Conservation (phyloP, 1,284 basidiomycete species). For the Pascua guehoae region DNA sequence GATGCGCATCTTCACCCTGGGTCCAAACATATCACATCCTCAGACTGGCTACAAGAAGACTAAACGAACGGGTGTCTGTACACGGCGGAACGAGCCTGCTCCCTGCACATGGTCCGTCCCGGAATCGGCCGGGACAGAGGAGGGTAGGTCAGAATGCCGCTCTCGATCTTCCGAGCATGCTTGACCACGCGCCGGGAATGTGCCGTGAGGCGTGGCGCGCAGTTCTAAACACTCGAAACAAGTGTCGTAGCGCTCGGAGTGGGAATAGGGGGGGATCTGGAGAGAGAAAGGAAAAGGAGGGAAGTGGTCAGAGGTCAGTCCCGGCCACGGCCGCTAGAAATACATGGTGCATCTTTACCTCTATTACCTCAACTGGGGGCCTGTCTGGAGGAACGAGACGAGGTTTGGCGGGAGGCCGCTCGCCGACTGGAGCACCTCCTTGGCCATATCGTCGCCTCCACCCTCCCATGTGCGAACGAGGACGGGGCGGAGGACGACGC, state of each 20-base stretch:
- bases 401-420: conserved; percentile 28
- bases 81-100: conserved; percentile 37
- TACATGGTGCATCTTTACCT: conserved; percentile 1
- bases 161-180: conserved; percentile 23
- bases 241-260: no score
- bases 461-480: conserved; percentile 80
- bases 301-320: no score
- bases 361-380: conserved; percentile 20
- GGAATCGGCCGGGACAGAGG: conserved; percentile 17
- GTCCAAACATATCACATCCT: no score
- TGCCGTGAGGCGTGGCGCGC: conserved; percentile 1
- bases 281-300: no score
- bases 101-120: conserved; percentile 2
- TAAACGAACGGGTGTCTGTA: conserved; percentile 15
- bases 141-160: conserved; percentile 38
- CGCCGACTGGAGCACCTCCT: conserved; percentile 54
- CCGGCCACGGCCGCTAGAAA: no score
- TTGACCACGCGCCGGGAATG: conserved; percentile 1
- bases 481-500: conserved; percentile 62
- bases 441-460: conserved; percentile 65
- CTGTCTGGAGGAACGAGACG: conserved; percentile 26
- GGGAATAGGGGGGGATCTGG: no score
- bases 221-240: no score
- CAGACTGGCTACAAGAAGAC: neutral
- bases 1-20: neutral